Conservation (phyloP, 768 basidiomycete species). For the Mycena sanguinolenta region DNA sequence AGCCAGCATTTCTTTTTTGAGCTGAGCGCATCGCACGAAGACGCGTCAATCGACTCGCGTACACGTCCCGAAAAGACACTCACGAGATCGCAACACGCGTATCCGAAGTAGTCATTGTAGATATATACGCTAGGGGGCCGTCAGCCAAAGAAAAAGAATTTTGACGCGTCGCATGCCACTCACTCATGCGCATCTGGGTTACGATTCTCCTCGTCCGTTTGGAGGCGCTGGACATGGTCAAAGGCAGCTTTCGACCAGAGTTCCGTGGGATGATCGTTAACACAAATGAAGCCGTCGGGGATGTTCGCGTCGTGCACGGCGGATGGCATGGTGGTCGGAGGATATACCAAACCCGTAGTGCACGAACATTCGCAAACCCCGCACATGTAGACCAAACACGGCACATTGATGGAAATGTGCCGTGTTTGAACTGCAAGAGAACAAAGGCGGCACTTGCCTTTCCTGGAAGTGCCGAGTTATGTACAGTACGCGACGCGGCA, state of each 20-base stretch:
- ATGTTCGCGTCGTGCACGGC: constrained; percentile 6
- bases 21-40: background rate
- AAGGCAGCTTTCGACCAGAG: constrained; percentile 30
- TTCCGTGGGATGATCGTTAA: constrained; percentile 26
- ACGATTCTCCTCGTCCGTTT: constrained; percentile 28
- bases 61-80: background rate
- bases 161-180: background rate
- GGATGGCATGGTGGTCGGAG: constrained; percentile 12
- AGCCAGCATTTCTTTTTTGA: constrained; percentile 31
- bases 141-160: background rate
- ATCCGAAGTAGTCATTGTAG: constrained; percentile 35
- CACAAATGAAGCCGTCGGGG: constrained; percentile 23
- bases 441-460: too few relatives aligned
- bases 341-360: too few relatives aligned
- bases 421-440: too few relatives aligned
- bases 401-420: too few relatives aligned
- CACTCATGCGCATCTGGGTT: constrained; percentile 29
- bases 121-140: constrained; percentile 10
- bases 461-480: too few relatives aligned
- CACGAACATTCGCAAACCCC: too few relatives aligned
- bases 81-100: constrained; percentile 31
- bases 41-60: background rate
- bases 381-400: too few relatives aligned
- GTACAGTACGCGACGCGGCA: too few relatives aligned
- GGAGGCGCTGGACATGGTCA: constrained; percentile 28